Evolutionary conservation across 2,329 filamentous ascomycete species (phyloP).

Genomic region (Cladophialophora immunda): DNA sequence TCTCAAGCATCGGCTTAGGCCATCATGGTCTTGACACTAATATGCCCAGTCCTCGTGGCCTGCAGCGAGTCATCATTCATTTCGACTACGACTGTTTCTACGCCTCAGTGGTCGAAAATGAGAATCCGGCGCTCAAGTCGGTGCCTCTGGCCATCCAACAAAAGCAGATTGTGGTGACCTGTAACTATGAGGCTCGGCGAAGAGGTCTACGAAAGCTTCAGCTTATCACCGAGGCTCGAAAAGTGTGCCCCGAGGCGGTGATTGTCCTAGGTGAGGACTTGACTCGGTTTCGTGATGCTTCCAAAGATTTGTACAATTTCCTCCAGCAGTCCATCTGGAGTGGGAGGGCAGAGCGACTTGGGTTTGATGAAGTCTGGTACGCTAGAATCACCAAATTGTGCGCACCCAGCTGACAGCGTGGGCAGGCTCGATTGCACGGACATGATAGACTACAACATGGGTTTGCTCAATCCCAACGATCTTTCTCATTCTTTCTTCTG

Average conservation of each 20-base stretch:
- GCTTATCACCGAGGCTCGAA: slow-evolving; percentile 81
- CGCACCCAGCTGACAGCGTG: slow-evolving; percentile 24
- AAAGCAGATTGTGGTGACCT: slow-evolving; percentile 91
- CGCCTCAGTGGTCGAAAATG: slow-evolving; percentile 85
- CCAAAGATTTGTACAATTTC: slow-evolving; percentile 80
- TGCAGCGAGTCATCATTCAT: slow-evolving; percentile 73
- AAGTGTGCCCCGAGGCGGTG: slow-evolving; percentile 81
- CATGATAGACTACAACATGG: slow-evolving; percentile 81
- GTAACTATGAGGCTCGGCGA: slow-evolving; percentile 88
- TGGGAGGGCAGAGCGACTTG: slow-evolving; percentile 78
- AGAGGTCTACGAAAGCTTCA: slow-evolving; percentile 77
- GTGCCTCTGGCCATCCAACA: slow-evolving; percentile 86
- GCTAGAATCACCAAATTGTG: slow-evolving; percentile 47
- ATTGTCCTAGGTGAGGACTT: slow-evolving; percentile 88
- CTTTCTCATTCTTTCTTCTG: slow-evolving; percentile 79
- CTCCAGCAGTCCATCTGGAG: slow-evolving; percentile 80
- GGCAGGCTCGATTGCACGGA: slow-evolving; percentile 80
- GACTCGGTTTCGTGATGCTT: slow-evolving; percentile 83
- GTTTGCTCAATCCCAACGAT: slow-evolving; percentile 72
- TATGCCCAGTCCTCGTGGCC: slow-evolving; percentile 45
- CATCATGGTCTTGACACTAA: slow-evolving; percentile 30
- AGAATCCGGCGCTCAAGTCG: slow-evolving; percentile 75
- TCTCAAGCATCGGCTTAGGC: background rate
- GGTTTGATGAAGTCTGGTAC: slow-evolving; percentile 86
- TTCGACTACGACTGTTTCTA: slow-evolving; percentile 85